phyloP scores from a whole-genome alignment of 371 early-diverging fungal species.

The Mortierella sp. region DNA sequence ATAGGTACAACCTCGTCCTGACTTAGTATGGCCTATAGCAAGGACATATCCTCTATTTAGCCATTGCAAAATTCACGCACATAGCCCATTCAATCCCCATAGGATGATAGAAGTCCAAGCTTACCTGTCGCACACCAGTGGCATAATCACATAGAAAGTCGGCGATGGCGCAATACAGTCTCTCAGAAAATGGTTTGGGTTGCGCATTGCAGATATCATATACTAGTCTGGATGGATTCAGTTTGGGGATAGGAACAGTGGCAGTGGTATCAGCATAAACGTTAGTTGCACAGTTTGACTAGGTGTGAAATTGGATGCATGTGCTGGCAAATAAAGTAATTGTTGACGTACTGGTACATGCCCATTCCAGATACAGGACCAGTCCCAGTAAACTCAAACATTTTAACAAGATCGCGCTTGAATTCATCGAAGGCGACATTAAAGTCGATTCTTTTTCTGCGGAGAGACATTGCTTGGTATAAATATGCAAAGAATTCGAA shows the following conservation, averaged over 20 bases:
- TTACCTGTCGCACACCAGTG: constrained; percentile 67
- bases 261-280: not conserved
- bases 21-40: constrained; percentile 64
- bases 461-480: constrained; percentile 63
- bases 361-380: constrained; percentile 75
- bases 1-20: constrained; percentile 79
- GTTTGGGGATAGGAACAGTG: not conserved
- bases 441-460: constrained; percentile 74
- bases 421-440: constrained; percentile 68
- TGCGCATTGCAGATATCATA: constrained; percentile 84
- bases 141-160: constrained; percentile 76
- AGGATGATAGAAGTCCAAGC: not conserved
- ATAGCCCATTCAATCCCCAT: no score
- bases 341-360: constrained; percentile 74
- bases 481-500: not conserved
- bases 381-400: constrained; percentile 67
- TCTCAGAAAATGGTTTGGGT: constrained; percentile 80
- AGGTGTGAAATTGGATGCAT: not conserved
- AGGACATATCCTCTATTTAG: not conserved
- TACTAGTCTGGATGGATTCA: constrained; percentile 55
- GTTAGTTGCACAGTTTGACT: not conserved
- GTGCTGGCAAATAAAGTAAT: not conserved
- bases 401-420: constrained; percentile 64
- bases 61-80: not conserved
- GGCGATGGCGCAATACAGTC: constrained; percentile 77